A percentile compares a stretch with the other conserved stretches of the same genome.
phyloP scores from a whole-genome alignment of 2,329 filamentous ascomycete species.

The Neurospora sp. region DNA sequence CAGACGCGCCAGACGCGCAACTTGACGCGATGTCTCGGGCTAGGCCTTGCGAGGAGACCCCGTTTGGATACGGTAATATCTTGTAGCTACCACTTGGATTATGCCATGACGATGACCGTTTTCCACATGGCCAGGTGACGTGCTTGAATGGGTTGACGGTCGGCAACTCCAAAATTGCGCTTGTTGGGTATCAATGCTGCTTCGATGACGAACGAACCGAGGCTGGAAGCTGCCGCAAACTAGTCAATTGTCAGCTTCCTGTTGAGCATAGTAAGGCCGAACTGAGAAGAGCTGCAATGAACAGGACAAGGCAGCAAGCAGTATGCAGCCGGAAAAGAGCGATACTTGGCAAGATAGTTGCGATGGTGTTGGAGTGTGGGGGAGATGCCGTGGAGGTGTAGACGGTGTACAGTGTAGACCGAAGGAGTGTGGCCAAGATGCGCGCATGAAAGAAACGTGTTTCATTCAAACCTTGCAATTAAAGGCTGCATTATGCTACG shows the following conservation, averaged over 20 bases:
- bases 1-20: background rate
- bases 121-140: slow-evolving; percentile 4
- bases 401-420: slow-evolving; percentile 17
- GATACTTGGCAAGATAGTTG: background rate
- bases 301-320: background rate
- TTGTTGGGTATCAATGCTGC: background rate
- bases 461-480: slow-evolving; percentile 37
- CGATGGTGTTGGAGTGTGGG: background rate
- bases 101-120: slow-evolving; percentile 1
- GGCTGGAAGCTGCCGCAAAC: background rate
- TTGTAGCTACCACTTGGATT: slow-evolving; percentile 2
- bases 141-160: slow-evolving; percentile 14
- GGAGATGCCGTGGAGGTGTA: slow-evolving; percentile 6
- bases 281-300: background rate
- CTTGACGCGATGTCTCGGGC: background rate
- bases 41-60: background rate
- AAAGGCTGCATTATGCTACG: slow-evolving; percentile 37
- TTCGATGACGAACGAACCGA: background rate
- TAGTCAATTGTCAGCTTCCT: background rate
- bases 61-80: background rate
- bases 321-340: background rate
- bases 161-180: slow-evolving; percentile 29
- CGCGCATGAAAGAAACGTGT: slow-evolving; percentile 36
- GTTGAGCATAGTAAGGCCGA: background rate
- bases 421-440: slow-evolving; percentile 21